phyloP scores from a whole-genome alignment of 2,329 filamentous ascomycete species.

The Parafenestella ontariensis region DNA sequence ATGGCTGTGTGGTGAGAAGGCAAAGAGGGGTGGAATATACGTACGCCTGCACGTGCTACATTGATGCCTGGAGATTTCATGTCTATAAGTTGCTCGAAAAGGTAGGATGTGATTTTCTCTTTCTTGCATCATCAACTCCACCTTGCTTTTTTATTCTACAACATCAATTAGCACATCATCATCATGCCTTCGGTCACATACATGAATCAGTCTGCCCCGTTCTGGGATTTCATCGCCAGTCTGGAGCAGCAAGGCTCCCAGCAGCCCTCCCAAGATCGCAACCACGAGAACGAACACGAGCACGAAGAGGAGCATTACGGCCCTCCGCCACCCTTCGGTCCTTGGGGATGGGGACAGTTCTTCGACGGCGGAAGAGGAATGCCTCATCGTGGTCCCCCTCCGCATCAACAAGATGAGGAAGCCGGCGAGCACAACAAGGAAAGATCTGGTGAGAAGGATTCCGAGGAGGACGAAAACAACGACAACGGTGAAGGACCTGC shows the following conservation, averaged over 20 bases:
- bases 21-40: conserved; percentile 25
- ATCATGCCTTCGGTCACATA: conserved; percentile 62
- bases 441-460: conserved; percentile 15
- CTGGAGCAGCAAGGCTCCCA: conserved; percentile 56
- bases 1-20: conserved; percentile 32
- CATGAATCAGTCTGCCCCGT: conserved; percentile 60
- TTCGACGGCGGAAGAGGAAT: conserved; percentile 34
- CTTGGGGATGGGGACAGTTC: conserved; percentile 46
- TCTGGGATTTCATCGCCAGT: conserved; percentile 63
- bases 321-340: conserved; percentile 30
- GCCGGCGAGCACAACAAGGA: conserved; percentile 7
- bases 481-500: conserved; percentile 43
- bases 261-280: conserved; percentile 52
- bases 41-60: conserved; percentile 37
- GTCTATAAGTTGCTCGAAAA: conserved; percentile 34
- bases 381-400: conserved; percentile 38
- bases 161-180: conserved; percentile 5
- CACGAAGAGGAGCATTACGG: conserved; percentile 28
- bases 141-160: conserved; percentile 10
- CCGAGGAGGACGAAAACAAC: conserved; percentile 23
- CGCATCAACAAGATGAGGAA: conserved; percentile 26
- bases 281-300: conserved; percentile 31
- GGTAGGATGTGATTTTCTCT: conserved; percentile 12
- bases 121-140: conserved; percentile 13
- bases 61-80: conserved; percentile 34